Conservation (phyloP, 257 asterid genomes). For the Scutellaria barbata region DNA sequence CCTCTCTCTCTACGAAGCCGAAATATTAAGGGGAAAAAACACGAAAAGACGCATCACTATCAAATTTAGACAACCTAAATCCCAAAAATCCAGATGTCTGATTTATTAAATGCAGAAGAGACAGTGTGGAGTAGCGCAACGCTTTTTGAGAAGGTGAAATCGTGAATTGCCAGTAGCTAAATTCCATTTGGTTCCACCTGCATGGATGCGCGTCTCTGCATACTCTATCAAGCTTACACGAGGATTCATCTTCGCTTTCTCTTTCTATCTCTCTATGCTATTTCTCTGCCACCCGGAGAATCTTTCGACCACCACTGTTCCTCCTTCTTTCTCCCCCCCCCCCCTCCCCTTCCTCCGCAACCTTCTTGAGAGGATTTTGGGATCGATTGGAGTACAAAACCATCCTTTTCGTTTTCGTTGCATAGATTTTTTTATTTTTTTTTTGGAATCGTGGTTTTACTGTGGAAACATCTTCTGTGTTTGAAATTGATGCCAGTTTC, state of each 20-base stretch:
- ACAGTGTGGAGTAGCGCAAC: neutral
- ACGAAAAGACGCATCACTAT: too few species aligned
- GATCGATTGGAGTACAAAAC: conserved; percentile 44
- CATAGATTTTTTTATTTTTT: neutral
- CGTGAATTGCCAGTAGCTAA: conserved; percentile 10
- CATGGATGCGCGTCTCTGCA: conserved; percentile 62
- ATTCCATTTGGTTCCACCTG: conserved; percentile 50
- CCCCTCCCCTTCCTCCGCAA: conserved; percentile 16
- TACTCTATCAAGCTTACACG: conserved; percentile 58
- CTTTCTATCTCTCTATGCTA: conserved; percentile 42
- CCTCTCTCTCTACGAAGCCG: too few species aligned
- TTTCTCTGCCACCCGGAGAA: conserved; percentile 59
- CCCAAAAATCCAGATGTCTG: too few species aligned
- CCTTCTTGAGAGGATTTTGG: conserved; percentile 31
- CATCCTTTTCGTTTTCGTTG: conserved; percentile 31
- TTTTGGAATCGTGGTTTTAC: neutral
- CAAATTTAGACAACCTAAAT: too few species aligned
- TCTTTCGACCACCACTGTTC: conserved; percentile 36
- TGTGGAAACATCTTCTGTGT: neutral
- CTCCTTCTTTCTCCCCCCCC: neutral
- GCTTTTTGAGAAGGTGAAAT: conserved; percentile 17
- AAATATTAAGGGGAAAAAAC: too few species aligned
- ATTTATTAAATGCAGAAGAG: too few species aligned
- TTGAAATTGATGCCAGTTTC: conserved; percentile 22
- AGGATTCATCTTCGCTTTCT: conserved; percentile 51